Conservation (phyloP, 2,329 filamentous ascomycete genomes). For the Anisogramma anomala region DNA sequence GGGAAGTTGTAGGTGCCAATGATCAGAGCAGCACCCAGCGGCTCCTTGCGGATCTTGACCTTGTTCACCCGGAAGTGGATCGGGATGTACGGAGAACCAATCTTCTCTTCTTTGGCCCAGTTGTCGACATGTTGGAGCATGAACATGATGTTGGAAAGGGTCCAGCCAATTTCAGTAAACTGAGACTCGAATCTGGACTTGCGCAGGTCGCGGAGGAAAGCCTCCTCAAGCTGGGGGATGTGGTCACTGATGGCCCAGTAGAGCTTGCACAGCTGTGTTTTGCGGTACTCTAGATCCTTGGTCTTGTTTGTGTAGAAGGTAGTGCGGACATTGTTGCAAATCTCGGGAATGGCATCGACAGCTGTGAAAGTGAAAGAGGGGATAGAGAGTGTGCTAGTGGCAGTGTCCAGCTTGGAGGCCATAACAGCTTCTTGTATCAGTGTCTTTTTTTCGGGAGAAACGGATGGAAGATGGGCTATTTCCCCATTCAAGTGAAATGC, state of each 20-base stretch:
- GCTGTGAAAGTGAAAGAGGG: slow-evolving; percentile 48
- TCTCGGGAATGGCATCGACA: slow-evolving; percentile 52
- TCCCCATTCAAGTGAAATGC: too few relatives aligned
- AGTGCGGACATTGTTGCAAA: slow-evolving; percentile 48
- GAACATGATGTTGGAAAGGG: slow-evolving; percentile 71
- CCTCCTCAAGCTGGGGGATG: slow-evolving; percentile 58
- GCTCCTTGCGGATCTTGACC: slow-evolving; percentile 75
- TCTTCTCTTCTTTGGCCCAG: slow-evolving; percentile 72
- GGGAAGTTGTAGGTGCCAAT: slow-evolving; percentile 96
- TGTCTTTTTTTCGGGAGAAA: too few relatives aligned
- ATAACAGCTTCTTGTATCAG: too few relatives aligned
- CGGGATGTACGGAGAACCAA: slow-evolving; percentile 49
- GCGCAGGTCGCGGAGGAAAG: slow-evolving; percentile 64
- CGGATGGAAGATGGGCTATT: too few relatives aligned
- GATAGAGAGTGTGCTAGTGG: slow-evolving; percentile 25
- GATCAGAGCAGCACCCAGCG: slow-evolving; percentile 69
- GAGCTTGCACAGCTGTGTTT: slow-evolving; percentile 79
- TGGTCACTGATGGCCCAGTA: slow-evolving; percentile 89
- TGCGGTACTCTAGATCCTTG: slow-evolving; percentile 68
- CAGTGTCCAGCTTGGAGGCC: slow-evolving; percentile 19
- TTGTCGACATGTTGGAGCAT: slow-evolving; percentile 65
- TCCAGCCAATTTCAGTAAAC: slow-evolving; percentile 65
- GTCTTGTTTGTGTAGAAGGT: slow-evolving; percentile 75
- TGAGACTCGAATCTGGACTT: slow-evolving; percentile 67
- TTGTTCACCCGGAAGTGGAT: slow-evolving; percentile 57